Percentiles rank a stretch among this genome's conserved stretches.
Evolutionary conservation across 345 rosid genomes (phyloP).

Genomic region (Litchi chinensis): DNA sequence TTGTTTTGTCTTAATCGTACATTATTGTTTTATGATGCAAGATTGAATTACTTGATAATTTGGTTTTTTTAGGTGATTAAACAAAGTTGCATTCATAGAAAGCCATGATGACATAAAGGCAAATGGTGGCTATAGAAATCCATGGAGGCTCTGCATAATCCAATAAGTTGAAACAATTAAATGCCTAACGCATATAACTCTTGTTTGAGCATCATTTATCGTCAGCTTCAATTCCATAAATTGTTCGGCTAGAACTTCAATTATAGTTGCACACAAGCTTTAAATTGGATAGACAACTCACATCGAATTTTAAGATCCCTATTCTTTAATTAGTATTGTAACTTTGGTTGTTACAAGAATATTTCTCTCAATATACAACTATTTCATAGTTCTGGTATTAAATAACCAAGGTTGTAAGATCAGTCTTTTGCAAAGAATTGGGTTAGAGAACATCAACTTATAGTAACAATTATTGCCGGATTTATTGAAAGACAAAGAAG

Average conservation of each 20-base stretch:
- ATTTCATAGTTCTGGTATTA: conserved; percentile 30
- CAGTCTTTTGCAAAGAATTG: conserved; percentile 33
- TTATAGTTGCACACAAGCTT: conserved; percentile 44
- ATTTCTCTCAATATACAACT: conserved; percentile 50
- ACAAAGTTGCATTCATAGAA: conserved; percentile 42
- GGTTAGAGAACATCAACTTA: conserved; percentile 30
- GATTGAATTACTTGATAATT: no score
- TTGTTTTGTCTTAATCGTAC: no score
- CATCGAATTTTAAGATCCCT: conserved; percentile 43
- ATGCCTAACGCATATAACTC: conserved; percentile 38
- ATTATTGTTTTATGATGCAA: no score
- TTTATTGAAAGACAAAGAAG: conserved; percentile 35
- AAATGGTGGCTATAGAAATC: conserved; percentile 28
- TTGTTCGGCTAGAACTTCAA: conserved; percentile 24
- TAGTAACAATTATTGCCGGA: conserved; percentile 29
- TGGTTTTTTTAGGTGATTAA: conserved; percentile 33
- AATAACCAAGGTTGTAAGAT: conserved; percentile 25
- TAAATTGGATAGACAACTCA: not conserved
- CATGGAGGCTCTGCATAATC: conserved; percentile 37
- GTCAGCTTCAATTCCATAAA: conserved; percentile 40
- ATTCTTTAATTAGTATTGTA: not conserved
- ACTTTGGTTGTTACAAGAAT: conserved; percentile 30
- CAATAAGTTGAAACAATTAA: conserved; percentile 50
- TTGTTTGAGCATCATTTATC: conserved; percentile 39
- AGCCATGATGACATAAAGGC: conserved; percentile 20